Conservation (phyloP, 2,329 filamentous ascomycete species). For the Colletotrichum horii region DNA sequence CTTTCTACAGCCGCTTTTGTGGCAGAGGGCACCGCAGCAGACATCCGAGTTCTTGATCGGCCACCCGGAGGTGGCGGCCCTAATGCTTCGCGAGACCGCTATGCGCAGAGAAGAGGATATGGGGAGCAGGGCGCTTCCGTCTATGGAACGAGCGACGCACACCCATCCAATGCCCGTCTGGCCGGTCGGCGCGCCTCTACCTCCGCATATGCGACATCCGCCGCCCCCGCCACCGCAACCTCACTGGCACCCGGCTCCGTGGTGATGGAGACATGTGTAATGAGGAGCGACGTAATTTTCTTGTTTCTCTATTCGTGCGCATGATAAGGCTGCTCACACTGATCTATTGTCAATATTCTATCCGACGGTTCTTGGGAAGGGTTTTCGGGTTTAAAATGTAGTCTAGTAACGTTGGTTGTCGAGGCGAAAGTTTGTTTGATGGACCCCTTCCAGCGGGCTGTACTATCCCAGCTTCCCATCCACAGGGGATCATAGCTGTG, state of each 20-base stretch:
- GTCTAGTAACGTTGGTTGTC: not conserved
- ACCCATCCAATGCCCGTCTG: not conserved
- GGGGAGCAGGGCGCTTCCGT: constrained; percentile 40
- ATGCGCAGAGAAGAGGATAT: constrained; percentile 45
- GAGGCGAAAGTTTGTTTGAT: constrained; percentile 4
- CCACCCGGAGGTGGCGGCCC: constrained; percentile 50
- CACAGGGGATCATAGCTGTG: not conserved
- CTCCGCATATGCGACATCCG: constrained; percentile 14
- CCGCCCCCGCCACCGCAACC: constrained; percentile 15
- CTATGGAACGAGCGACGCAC: constrained; percentile 42
- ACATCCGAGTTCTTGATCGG: constrained; percentile 46
- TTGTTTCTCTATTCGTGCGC: not conserved
- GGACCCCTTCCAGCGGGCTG: not conserved
- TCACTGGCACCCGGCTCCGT: constrained; percentile 6
- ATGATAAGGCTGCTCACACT: not conserved
- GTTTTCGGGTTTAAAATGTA: not conserved
- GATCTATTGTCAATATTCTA: not conserved
- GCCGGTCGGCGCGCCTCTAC: constrained; percentile 5
- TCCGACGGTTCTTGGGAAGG: not conserved
- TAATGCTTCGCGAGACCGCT: constrained; percentile 53
- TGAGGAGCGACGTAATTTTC: not conserved
- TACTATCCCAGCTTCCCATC: not conserved
- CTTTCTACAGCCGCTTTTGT: constrained; percentile 51
- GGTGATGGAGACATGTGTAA: not conserved
- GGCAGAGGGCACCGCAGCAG: constrained; percentile 43